These are phyloP conservation scores for Calonectria naviculata DNA, from an alignment of 2,329 filamentous ascomycete genomes.

Conservation along the genomic window DNA sequence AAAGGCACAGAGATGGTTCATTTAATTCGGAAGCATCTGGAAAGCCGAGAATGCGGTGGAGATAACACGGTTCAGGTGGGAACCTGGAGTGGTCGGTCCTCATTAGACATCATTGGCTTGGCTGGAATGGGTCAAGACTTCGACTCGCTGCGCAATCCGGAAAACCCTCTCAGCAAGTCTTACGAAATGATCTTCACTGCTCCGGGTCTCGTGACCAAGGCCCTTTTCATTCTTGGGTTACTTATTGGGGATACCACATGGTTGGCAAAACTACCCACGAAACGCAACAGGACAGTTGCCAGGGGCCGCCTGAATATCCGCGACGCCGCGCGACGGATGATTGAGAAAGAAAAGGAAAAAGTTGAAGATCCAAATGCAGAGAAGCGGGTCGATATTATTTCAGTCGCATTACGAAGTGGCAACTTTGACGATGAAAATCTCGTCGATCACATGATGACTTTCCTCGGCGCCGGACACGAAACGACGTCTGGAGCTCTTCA, in stretches of 20 bases:
- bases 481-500: conserved; percentile 80
- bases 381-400: conserved; percentile 78
- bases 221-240: conserved; percentile 70
- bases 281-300: conserved; percentile 74
- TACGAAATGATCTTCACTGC: conserved; percentile 66
- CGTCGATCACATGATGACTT: conserved; percentile 90
- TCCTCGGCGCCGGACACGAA: conserved; percentile 85
- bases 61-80: conserved; percentile 63
- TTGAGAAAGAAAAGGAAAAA: conserved; percentile 74
- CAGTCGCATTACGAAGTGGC: conserved; percentile 80
- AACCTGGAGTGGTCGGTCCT: conserved; percentile 73
- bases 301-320: conserved; percentile 70
- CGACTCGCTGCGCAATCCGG: conserved; percentile 69
- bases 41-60: too few relatives aligned
- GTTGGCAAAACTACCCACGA: conserved; percentile 72
- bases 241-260: conserved; percentile 64
- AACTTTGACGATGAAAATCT: conserved; percentile 82
- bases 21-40: conserved; percentile 62
- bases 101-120: conserved; percentile 80
- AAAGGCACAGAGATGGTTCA: conserved; percentile 77
- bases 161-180: conserved; percentile 66
- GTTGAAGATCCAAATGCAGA: conserved; percentile 56
- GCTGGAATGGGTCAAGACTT: conserved; percentile 80
- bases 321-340: conserved; percentile 72
- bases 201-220: conserved; percentile 57